phyloP scores from a whole-genome alignment of 148 eudicot genomes.

The Persicaria maculosa region DNA sequence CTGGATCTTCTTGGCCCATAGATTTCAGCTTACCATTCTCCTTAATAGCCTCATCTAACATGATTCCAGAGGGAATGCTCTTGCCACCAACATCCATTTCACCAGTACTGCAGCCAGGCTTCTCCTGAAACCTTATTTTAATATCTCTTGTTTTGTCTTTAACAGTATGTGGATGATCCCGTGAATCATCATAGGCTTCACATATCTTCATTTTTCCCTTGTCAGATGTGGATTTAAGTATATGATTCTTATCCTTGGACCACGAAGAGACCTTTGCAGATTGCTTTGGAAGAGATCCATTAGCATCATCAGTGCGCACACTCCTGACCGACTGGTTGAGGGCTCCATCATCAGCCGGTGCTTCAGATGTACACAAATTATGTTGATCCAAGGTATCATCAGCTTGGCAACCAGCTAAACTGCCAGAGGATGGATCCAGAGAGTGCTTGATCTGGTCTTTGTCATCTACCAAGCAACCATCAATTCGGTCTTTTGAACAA shows the following conservation, averaged over 20 bases:
- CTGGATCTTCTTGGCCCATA: constrained; percentile 23
- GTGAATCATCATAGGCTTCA: constrained; percentile 27
- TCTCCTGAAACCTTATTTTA: constrained; percentile 38
- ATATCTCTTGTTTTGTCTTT: constrained; percentile 38
- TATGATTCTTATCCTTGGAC: constrained; percentile 36
- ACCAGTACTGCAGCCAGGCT: constrained; percentile 23
- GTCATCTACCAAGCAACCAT: constrained; percentile 17
- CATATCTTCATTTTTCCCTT: constrained; percentile 38
- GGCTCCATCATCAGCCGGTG: not conserved
- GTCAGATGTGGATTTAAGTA: constrained; percentile 24
- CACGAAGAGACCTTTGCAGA: constrained; percentile 31
- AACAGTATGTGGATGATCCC: constrained; percentile 20
- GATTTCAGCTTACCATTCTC: constrained; percentile 22
- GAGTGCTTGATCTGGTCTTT: not conserved
- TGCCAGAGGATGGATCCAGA: not conserved
- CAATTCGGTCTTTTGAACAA: constrained; percentile 20
- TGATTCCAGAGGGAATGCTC: constrained; percentile 24
- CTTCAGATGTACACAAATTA: not conserved
- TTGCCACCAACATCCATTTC: constrained; percentile 22
- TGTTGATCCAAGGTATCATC: not conserved
- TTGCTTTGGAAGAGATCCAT: constrained; percentile 14
- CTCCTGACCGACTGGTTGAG: constrained; percentile 1
- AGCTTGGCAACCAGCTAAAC: not conserved
- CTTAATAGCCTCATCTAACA: constrained; percentile 18
- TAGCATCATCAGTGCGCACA: constrained; percentile 11